Conservation (phyloP, 1,284 basidiomycete species). For the Cystobasidium slooffiae region DNA sequence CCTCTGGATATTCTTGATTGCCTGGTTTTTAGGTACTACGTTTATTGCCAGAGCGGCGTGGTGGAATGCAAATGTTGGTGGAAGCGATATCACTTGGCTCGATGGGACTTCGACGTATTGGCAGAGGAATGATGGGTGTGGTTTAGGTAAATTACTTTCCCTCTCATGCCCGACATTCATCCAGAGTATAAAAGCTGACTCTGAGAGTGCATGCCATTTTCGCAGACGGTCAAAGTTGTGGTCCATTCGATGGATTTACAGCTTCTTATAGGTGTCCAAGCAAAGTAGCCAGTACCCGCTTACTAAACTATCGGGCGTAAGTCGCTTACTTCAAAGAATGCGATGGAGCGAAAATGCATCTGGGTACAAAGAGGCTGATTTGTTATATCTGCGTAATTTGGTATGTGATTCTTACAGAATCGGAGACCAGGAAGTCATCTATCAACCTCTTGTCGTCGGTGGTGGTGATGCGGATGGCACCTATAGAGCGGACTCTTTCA, state of each 20-base stretch:
- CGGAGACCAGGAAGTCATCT: constrained; percentile 43
- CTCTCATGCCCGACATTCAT: background rate
- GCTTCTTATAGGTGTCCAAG: constrained; percentile 82
- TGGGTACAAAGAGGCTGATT: background rate
- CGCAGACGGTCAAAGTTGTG: constrained; percentile 67
- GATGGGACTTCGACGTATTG: constrained; percentile 74
- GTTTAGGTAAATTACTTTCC: constrained; percentile 59
- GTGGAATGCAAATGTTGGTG: constrained; percentile 64
- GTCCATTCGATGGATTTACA: constrained; percentile 67
- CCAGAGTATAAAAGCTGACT: background rate
- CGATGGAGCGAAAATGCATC: background rate
- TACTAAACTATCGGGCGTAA: constrained; percentile 70
- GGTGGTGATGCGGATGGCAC: constrained; percentile 66
- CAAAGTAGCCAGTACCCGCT: constrained; percentile 68
- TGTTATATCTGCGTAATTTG: too few relatives aligned
- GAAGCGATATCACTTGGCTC: constrained; percentile 60
- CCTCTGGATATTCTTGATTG: constrained; percentile 61
- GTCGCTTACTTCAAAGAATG: background rate
- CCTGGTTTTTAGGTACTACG: constrained; percentile 72
- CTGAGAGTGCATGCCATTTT: background rate
- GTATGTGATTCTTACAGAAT: constrained; percentile 14
- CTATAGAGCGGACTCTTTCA: constrained; percentile 81
- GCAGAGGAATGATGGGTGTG: constrained; percentile 70
- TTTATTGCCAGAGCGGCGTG: constrained; percentile 74
- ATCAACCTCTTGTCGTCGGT: constrained; percentile 75